Evolutionary conservation across 169 alveolate genomes (phyloP), one percentile per base, ranked within the genome.

Genomic region (Plasmodium berghei): DNA sequence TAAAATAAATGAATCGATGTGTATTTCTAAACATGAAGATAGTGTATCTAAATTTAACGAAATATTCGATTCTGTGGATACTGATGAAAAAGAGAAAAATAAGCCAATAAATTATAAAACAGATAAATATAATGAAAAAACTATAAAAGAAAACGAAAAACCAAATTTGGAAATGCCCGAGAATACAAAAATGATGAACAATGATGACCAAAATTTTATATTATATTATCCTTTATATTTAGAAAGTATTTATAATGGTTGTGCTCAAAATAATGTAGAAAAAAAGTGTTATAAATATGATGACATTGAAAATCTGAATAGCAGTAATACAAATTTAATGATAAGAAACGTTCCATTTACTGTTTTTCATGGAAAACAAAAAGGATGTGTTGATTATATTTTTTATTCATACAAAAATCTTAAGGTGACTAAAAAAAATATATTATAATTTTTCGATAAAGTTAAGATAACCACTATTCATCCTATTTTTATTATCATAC

Each of bases 301-400:
- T 55, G 46, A 28, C 24, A 80, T 80, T 20, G 83, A 64, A 28
- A 54, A 54, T 20, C 58, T 80, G 62, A 80, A 66, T 54, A 71
- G 40, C 20, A 49, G 40, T 48, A 80, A 55, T 66, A 80, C 66
- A 22, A 49, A 80, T 64, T 52, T 80, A 80, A 42, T 71, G 56
- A 24, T 66, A 22, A 66, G 72, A 20, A 52, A 48, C 55, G 59
- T 66, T 0, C 95, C 96, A 18, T 95, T 89, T 73, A 95, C 97
- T 9, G 97, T 96, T 6, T 95, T 88, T 92, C 97, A 95, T 83
- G 97, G 97, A 10, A 91, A 95, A 93, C 97, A 95, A 62, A 74
- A 91, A 48, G 97, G 97, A 18, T 95, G 97, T 54, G 96, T 95
- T 34, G 97, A 95, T 69, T 95, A 95, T 89, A 93, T 95, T 22